Evolutionary conservation across 371 early-diverging fungal genomes (phyloP).

Genomic region (Mucor mucedo): DNA sequence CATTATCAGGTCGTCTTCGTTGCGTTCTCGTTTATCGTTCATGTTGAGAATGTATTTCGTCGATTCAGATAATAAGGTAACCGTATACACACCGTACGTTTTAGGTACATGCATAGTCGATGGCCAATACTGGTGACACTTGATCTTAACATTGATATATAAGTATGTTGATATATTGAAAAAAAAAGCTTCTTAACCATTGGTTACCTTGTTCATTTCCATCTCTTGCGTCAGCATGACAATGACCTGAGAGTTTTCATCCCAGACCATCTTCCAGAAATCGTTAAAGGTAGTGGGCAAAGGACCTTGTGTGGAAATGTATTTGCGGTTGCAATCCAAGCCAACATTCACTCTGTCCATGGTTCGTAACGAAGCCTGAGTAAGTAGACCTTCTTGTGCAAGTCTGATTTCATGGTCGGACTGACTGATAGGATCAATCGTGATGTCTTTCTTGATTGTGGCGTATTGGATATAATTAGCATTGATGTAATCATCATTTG

Average conservation of each 20-base stretch:
- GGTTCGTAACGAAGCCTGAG: slow-evolving; percentile 22
- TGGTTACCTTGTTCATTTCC: slow-evolving; percentile 71
- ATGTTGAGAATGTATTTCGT: slow-evolving; percentile 26
- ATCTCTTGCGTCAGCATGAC: slow-evolving; percentile 87
- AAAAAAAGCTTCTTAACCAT: neutral
- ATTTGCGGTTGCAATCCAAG: slow-evolving; percentile 31
- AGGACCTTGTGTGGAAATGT: slow-evolving; percentile 90
- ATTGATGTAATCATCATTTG: slow-evolving; percentile 82
- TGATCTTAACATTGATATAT: slow-evolving; percentile 31
- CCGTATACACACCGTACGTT: slow-evolving; percentile 35
- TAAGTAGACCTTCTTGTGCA: slow-evolving; percentile 18
- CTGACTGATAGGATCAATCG: slow-evolving; percentile 2
- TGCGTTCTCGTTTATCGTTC: slow-evolving; percentile 27
- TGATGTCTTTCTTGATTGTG: slow-evolving; percentile 11
- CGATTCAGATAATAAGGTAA: slow-evolving; percentile 29
- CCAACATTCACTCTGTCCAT: slow-evolving; percentile 11
- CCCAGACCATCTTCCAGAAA: slow-evolving; percentile 91
- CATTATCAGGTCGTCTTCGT: slow-evolving; percentile 26
- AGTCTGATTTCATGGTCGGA: slow-evolving; percentile 14
- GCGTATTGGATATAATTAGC: slow-evolving; percentile 58
- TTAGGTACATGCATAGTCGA: slow-evolving; percentile 25
- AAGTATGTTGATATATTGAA: slow-evolving; percentile 5
- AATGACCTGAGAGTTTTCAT: slow-evolving; percentile 69
- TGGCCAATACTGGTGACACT: slow-evolving; percentile 79
- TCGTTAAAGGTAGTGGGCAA: slow-evolving; percentile 75